Evolutionary conservation across 2,329 filamentous ascomycete species (phyloP).

Genomic region (Colletotrichum nymphaeae): DNA sequence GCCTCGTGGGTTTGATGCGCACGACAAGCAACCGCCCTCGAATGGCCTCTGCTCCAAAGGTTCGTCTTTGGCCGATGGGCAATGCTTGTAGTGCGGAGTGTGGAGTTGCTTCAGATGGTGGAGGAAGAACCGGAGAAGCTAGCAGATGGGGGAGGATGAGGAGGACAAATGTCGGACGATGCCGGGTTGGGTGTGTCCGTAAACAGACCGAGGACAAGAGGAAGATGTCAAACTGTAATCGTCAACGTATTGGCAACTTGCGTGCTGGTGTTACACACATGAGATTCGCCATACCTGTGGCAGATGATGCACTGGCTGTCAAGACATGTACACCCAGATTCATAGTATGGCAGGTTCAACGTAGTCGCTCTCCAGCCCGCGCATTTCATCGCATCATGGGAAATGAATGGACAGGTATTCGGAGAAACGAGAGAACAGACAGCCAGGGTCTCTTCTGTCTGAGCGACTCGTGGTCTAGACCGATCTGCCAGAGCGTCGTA

Average conservation of each 20-base stretch:
- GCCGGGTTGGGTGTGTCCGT: constrained; percentile 22
- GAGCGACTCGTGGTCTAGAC: constrained; percentile 15
- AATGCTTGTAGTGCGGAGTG: constrained; percentile 1
- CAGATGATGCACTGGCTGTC: constrained; percentile 17
- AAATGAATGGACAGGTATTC: background rate
- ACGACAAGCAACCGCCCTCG: constrained; percentile 8
- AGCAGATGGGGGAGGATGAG: constrained; percentile 9
- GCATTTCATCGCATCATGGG: background rate
- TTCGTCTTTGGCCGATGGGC: constrained; percentile 18
- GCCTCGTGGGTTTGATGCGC: constrained; percentile 25
- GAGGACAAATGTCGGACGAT: constrained; percentile 8
- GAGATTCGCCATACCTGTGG: constrained; percentile 13
- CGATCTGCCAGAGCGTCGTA: constrained; percentile 2
- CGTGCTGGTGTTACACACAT: background rate
- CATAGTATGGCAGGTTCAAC: constrained; percentile 23
- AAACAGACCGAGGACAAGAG: background rate
- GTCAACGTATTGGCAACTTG: background rate
- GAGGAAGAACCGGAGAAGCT: constrained; percentile 19
- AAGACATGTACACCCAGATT: background rate
- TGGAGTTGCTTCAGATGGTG: constrained; percentile 30
- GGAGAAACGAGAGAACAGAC: background rate
- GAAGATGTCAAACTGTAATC: background rate
- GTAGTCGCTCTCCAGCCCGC: constrained; percentile 6
- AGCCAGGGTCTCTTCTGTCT: background rate
- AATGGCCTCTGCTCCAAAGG: constrained; percentile 14